Evolutionary conservation across 2,329 filamentous ascomycete species (phyloP).

Genomic region (Fusarium bactridioides): DNA sequence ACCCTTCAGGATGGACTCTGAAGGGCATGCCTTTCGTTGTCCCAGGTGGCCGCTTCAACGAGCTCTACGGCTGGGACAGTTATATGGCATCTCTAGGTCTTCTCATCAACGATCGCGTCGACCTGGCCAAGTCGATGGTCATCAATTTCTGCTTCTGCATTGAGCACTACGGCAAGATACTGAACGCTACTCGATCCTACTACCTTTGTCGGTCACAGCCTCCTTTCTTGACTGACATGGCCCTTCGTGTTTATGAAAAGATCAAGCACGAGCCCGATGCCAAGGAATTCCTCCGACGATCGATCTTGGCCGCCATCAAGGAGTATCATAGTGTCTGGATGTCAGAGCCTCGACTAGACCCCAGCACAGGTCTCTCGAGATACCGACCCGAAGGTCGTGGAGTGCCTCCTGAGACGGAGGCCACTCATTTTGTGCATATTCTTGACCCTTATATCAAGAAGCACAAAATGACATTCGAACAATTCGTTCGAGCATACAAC

Average conservation of each 20-base stretch:
- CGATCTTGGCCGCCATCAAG: slow-evolving; percentile 93
- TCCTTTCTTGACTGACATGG: slow-evolving; percentile 97
- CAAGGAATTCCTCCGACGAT: slow-evolving; percentile 79
- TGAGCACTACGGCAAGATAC: slow-evolving; percentile 96
- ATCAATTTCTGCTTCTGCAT: slow-evolving; percentile 98
- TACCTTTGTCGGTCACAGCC: slow-evolving; percentile 95
- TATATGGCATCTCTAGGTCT: slow-evolving; percentile 97
- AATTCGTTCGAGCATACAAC: slow-evolving; percentile 93
- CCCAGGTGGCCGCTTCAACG: slow-evolving; percentile 96
- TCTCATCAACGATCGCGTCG: slow-evolving; percentile 81
- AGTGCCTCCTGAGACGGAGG: slow-evolving; percentile 91
- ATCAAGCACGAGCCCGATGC: slow-evolving; percentile 87
- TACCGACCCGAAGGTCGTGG: slow-evolving; percentile 86
- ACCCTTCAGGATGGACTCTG: slow-evolving; percentile 72
- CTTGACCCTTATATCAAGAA: slow-evolving; percentile 85
- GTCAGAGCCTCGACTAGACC: slow-evolving; percentile 78
- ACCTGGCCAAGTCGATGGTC: slow-evolving; percentile 94
- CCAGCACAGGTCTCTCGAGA: slow-evolving; percentile 78
- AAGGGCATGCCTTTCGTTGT: slow-evolving; percentile 94
- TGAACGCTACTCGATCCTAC: slow-evolving; percentile 96
- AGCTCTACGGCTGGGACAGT: slow-evolving; percentile 98
- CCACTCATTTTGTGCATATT: slow-evolving; percentile 84
- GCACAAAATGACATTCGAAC: slow-evolving; percentile 79
- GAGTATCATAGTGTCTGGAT: slow-evolving; percentile 94
- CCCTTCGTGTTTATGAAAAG: slow-evolving; percentile 88